Base-by-base conservation (phyloP, 305 asterid genomes). In the Rubia balearica region DNA sequence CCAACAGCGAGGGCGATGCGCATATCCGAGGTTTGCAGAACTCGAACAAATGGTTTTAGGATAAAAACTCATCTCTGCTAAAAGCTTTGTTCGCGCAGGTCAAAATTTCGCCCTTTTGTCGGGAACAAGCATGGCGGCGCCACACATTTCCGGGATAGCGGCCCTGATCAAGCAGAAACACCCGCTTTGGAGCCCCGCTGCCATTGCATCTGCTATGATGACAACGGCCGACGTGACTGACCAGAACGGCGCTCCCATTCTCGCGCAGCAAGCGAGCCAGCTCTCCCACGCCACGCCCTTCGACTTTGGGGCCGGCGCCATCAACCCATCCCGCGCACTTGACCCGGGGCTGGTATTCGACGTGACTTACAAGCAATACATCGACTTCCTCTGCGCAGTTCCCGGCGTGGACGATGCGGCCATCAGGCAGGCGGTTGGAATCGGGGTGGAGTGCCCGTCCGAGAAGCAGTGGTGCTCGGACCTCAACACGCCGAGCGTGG, bases 111-210 rank as follows among this genome's bases (percentile, higher is more conserved):
- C 90, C 0, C 61, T 85, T 41, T 27, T 85, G 68, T 88, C 94
- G 22, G 89, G 94, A 70, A 88, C 89, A 17, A 88, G 90, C 82
- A 88, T 84, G 90, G 89, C 89, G n/a, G 74, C 89, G 0, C 89
- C 86, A 17, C 89, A 85, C 70, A 74, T 88, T 17, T 88, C 90
- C 8, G 90, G 88, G 33, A 81, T 84, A 6, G 90, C 88, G 4
- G 90, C 90, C 62, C 80, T 85, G 51, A 85, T 88, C 55, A 85
- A 80, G 78, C 88, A 88, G 66, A 85, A 81, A 53, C 85, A 85
- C 73, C 85, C 77, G 0, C 40, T 57, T 10, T 88, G 90, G 89
- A 85, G 79, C 63, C 94, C 89, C 0, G 78, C 90, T 1, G 87
- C 83, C n/a, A 83, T 85, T 65, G 64, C 81, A 65, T 85, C 89